phyloP scores from a whole-genome alignment of 192 early-diverging fungal genomes.

The Gonapodya sp. region DNA sequence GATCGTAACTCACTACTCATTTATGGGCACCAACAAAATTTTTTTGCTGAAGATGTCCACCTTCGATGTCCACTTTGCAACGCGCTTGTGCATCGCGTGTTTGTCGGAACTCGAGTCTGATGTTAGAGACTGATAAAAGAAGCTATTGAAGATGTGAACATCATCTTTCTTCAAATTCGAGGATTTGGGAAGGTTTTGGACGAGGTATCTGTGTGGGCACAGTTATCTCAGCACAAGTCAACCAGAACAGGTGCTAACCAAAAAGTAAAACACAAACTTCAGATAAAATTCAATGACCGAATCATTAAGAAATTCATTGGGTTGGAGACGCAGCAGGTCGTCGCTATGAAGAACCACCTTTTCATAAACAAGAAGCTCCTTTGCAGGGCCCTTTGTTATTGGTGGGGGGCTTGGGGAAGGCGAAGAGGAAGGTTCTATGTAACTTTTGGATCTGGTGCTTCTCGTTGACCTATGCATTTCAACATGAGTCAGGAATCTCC shows the following conservation, averaged over 20 bases:
- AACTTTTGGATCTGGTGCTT: too few species aligned
- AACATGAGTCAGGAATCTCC: too few species aligned
- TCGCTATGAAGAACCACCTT: slow-evolving; percentile 20
- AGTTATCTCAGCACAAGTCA: not conserved
- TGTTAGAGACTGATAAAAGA: slow-evolving; percentile 72
- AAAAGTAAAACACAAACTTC: slow-evolving; percentile 41
- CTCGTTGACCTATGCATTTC: too few species aligned
- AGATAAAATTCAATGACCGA: slow-evolving; percentile 80
- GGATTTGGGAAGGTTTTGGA: slow-evolving; percentile 21
- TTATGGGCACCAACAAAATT: slow-evolving; percentile 76
- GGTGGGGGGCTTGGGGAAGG: too few species aligned
- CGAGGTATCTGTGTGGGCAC: slow-evolving; percentile 14
- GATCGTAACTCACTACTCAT: slow-evolving; percentile 56
- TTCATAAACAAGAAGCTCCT: not conserved
- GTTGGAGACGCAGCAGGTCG: slow-evolving; percentile 54
- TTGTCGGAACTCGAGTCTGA: not conserved
- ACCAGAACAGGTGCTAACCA: too few species aligned
- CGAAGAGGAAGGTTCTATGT: too few species aligned
- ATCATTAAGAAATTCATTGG: slow-evolving; percentile 80
- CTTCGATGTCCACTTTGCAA: slow-evolving; percentile 69
- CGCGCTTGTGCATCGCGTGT: slow-evolving; percentile 21
- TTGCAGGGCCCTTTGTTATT: too few species aligned
- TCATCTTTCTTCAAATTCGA: slow-evolving; percentile 25
- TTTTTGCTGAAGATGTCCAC: slow-evolving; percentile 66
- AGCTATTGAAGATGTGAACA: slow-evolving; percentile 74